Percentiles rank a stretch among this genome's conserved stretches.
phyloP scores from a whole-genome alignment of 257 asterid genomes.

The Penstemon eatonii region DNA sequence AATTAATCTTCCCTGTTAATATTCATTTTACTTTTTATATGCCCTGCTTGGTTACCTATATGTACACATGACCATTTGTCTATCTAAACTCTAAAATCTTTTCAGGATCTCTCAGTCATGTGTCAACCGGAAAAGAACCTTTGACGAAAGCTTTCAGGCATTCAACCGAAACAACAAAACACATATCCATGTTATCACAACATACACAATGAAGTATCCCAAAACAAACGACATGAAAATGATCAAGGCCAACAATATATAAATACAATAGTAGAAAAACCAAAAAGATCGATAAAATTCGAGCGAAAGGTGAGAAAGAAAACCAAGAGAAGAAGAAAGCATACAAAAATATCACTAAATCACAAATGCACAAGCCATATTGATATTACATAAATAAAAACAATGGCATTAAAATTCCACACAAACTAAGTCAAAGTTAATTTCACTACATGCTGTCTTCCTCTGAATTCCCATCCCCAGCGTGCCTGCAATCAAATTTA shows the following conservation, averaged over 20 bases:
- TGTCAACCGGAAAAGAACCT: too few relatives aligned
- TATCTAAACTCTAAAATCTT: too few relatives aligned
- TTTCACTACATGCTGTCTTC: constrained; percentile 15
- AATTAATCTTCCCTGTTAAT: too few relatives aligned
- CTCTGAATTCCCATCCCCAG: constrained; percentile 17
- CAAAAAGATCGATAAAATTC: constrained; percentile 1
- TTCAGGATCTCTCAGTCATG: too few relatives aligned
- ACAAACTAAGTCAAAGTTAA: constrained; percentile 6
- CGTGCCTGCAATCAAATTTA: constrained; percentile 11
- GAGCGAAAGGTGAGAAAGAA: background rate
- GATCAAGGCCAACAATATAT: background rate
- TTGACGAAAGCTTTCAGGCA: too few relatives aligned
- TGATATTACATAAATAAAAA: constrained; percentile 36
- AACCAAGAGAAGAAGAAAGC: constrained; percentile 19
- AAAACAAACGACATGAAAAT: too few relatives aligned
- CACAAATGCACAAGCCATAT: constrained; percentile 33
- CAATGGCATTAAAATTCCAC: constrained; percentile 21
- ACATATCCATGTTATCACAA: too few relatives aligned
- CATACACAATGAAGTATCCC: too few relatives aligned
- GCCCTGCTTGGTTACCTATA: too few relatives aligned
- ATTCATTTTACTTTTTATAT: too few relatives aligned
- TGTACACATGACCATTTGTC: too few relatives aligned
- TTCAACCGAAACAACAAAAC: too few relatives aligned
- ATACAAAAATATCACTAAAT: constrained; percentile 23
- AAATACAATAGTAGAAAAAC: background rate